Evolutionary conservation across 139 green algal species (phyloP).

Genomic region (Tetradesmus lagerheimii): DNA sequence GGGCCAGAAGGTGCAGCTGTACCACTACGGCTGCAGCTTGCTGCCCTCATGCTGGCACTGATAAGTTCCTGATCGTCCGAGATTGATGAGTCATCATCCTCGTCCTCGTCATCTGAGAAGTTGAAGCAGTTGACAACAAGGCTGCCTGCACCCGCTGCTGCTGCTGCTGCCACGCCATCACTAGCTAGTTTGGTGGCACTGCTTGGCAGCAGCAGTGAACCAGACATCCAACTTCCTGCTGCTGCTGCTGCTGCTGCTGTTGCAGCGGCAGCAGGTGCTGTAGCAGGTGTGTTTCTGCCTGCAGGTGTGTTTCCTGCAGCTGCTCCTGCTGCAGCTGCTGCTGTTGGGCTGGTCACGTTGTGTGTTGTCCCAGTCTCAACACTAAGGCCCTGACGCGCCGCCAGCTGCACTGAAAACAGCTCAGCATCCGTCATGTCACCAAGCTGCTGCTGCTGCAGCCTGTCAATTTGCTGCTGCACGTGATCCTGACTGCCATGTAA

Average conservation of each 20-base stretch:
- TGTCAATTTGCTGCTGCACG: conserved; percentile 6
- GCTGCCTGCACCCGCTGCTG: background rate
- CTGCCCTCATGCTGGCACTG: background rate
- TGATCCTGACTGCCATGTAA: background rate
- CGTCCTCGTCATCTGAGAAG: background rate
- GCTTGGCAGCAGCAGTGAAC: background rate
- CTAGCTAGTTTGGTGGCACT: background rate
- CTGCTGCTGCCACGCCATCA: background rate
- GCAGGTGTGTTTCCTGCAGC: background rate
- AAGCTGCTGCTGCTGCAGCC: background rate
- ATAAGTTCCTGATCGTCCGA: background rate
- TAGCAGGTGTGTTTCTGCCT: background rate
- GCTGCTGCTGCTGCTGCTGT: background rate
- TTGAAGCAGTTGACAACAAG: background rate
- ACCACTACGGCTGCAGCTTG: background rate
- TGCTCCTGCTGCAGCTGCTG: background rate
- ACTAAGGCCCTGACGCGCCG: background rate
- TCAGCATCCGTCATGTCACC: background rate
- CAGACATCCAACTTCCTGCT: background rate
- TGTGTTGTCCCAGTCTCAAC: background rate
- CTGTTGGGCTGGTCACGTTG: background rate
- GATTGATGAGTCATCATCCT: background rate
- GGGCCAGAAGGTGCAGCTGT: background rate
- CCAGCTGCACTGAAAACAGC: background rate
- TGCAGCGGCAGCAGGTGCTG: background rate